These are phyloP conservation scores for Jatropha curcas DNA, from an alignment of 345 rosid genomes.

Conservation along the genomic window DNA sequence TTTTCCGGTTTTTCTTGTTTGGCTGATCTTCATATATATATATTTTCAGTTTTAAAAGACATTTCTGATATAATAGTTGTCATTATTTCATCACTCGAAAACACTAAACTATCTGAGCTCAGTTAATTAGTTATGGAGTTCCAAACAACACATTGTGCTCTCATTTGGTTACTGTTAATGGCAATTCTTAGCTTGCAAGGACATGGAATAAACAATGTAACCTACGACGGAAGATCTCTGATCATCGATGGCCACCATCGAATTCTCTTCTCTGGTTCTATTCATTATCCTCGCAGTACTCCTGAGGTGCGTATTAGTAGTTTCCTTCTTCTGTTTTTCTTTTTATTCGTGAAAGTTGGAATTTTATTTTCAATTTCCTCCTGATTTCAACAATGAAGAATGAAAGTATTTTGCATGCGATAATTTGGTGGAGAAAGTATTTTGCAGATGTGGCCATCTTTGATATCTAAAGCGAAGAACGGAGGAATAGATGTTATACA, in stretches of 20 bases:
- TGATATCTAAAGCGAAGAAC: constrained; percentile 74
- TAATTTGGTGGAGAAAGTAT: too few relatives aligned
- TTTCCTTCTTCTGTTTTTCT: too few relatives aligned
- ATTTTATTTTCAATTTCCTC: neutral
- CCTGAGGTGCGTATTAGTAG: constrained; percentile 9
- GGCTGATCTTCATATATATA: too few relatives aligned
- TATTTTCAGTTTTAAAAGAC: too few relatives aligned
- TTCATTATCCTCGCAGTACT: constrained; percentile 27
- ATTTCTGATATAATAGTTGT: too few relatives aligned
- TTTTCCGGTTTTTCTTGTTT: too few relatives aligned
- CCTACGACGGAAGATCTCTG: constrained; percentile 20
- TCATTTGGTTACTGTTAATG: neutral
- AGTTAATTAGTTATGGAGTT: too few relatives aligned
- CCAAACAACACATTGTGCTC: too few relatives aligned
- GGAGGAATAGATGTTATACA: constrained; percentile 91
- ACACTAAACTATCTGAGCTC: too few relatives aligned
- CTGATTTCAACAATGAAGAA: neutral
- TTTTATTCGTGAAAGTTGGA: too few relatives aligned
- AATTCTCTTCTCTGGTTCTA: constrained; percentile 22
- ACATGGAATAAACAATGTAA: constrained; percentile 8
- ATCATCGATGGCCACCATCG: constrained; percentile 17
- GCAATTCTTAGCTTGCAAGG: constrained; percentile 6
- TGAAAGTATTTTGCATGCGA: neutral
- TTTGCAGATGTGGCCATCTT: constrained; percentile 84
- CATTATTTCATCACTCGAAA: too few relatives aligned